Base-by-base conservation (phyloP, 2,329 filamentous ascomycete genomes). In the Macroventuria anomochaeta region DNA sequence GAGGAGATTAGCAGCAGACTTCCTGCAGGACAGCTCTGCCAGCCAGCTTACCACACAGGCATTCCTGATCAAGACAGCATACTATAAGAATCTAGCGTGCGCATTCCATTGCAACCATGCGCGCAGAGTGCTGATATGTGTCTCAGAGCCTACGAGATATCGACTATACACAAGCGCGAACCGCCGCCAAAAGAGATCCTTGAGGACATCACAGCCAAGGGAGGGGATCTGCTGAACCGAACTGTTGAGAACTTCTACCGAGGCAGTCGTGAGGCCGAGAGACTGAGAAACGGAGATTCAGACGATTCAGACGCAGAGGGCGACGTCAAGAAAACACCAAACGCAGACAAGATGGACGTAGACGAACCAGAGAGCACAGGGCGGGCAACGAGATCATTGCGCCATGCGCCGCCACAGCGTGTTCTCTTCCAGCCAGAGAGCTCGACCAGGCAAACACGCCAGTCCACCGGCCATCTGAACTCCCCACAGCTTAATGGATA, bases 141-240 rank as follows among this genome's bases (percentile, higher is more conserved):
- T 41, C 18, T 15, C 36, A 81, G 79, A 11, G 91, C 92, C 1
- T 96, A 89, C 75, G 92, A 96, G 75, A 95, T 96, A 67, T 85
- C 85, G 39, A 88, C 86, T 10, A 77, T 92, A 34, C 89, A 93
- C 76, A 84, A 87, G 47, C 87, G 89, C 74, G 90, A 92, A 58
- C 92, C 92, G 0, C 92, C 92, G 13, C 91, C 91, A 5, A 91
- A 89, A 64, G 90, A 96, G 65, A 96, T 96, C 40, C 80, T 96
- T 28, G 92, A 96, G 74, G 87, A 92, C 53, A 72, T 83, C 23
- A 83, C 91, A 7, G 92, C 91, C 7, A 95, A 93, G 73, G 90
- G 91, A 42, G 90, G 89, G 15, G 84, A 87, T 29, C 80, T 96
- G n/a, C 80, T 95, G 65, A 88, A 83, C 10, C 85, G 92, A 44